Evolutionary conservation across 2,329 filamentous ascomycete genomes (phyloP), one percentile per base, ranked within the genome.

Genomic region (Cercospora janseana): DNA sequence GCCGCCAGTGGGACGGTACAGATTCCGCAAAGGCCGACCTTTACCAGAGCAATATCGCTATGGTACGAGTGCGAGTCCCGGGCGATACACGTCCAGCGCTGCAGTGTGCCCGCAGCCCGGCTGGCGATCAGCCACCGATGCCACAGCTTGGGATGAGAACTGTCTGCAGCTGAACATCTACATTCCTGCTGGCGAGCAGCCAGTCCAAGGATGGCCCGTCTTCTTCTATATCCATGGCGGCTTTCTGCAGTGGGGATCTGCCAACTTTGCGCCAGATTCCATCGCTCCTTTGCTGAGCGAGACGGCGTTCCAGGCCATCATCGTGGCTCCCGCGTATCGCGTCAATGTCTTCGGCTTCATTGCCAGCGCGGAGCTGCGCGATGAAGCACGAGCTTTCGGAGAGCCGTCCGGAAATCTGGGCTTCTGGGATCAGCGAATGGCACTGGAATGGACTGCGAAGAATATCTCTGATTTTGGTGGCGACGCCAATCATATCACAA

Each of bases 261-360:
- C 79, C 0, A 81, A 80, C 54, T 59, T 58, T 43, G 35, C 46
- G 6, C 67, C 69, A 18, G 65, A 70, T 20, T 70, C 74, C 40
- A 63, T 74, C 2, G 69, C 69, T 3, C 69, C 70, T 1, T 65
- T 82, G 32, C 63, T 81, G 5, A 70, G 69, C 28, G 75, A 79
- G 42, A 77, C 77, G 0, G 65, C 65, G 6, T 72, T 77, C 55
- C 68, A 72, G 40, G 73, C 72, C 46, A 75, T 82, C 34, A 60
- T 81, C 24, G 76, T 82, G 3, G 70, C 74, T 57, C 79, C 79
- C 1, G 78, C 75, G 1, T 82, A 82, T 58, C 74, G 79, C 2
- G 63, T 82, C 1, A 80, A 80, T 47, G 62, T 78, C 1, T 75
- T 81, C 44, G 79, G 79, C 0, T 82, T 81, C 59, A 67, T 82